Evolutionary conservation across 1,139 yeast genomes (phyloP).

Genomic region (Blastobotrys malaysiensis): DNA sequence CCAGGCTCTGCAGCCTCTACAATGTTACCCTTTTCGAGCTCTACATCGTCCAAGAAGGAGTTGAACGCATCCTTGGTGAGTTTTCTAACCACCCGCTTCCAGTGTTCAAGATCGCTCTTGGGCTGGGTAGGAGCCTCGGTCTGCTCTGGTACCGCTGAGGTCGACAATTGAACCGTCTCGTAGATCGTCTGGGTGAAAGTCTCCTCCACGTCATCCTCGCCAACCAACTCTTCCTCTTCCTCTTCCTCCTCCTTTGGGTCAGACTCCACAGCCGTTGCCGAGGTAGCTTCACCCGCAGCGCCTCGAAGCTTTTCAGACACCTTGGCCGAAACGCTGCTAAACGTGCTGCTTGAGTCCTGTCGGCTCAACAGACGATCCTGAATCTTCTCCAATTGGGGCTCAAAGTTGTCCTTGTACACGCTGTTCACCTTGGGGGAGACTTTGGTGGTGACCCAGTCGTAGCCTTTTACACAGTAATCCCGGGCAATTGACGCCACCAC

Average conservation of each 20-base stretch:
- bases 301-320: constrained; percentile 6
- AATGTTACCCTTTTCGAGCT: constrained; percentile 25
- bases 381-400: constrained; percentile 29
- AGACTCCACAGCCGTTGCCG: not conserved
- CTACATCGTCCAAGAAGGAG: constrained; percentile 30
- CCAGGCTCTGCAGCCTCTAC: constrained; percentile 22
- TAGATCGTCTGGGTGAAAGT: not conserved
- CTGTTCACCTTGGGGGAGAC: constrained; percentile 21
- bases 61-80: constrained; percentile 30
- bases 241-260: not conserved
- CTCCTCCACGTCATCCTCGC: not conserved
- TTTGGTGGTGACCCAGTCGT: constrained; percentile 17
- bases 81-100: constrained; percentile 28
- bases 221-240: not conserved
- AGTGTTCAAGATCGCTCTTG: constrained; percentile 17
- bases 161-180: not conserved
- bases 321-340: not conserved
- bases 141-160: not conserved
- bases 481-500: constrained; percentile 3
- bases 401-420: constrained; percentile 23
- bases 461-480: constrained; percentile 7
- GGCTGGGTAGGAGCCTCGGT: not conserved
- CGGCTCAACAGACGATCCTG: constrained; percentile 19
- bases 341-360: constrained; percentile 2
- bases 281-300: constrained; percentile 1